phyloP scores from a whole-genome alignment of 2,329 filamentous ascomycete genomes.

The Colletotrichum australisinense region DNA sequence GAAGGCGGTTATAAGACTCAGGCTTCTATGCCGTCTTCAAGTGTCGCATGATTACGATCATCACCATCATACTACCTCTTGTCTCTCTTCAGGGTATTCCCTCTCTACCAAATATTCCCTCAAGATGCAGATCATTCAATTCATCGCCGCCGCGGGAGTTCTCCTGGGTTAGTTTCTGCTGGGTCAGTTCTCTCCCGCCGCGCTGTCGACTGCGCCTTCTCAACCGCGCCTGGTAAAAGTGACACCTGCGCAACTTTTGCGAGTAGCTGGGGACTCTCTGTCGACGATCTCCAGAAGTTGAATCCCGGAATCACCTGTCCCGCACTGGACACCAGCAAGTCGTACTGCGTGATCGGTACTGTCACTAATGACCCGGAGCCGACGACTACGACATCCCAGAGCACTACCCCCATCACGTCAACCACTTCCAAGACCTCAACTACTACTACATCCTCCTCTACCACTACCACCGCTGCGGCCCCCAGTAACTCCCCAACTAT shows the following conservation, averaged over 20 bases:
- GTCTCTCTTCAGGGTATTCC: not conserved
- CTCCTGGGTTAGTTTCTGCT: not conserved
- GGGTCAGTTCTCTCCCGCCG: not conserved
- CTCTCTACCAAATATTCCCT: not conserved
- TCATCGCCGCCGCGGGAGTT: not conserved
- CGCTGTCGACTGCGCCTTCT: not conserved
- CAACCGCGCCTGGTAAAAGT: not conserved
- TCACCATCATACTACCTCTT: not conserved
- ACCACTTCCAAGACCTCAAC: not conserved
- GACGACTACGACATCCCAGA: not conserved
- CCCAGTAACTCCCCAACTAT: conserved; percentile 1
- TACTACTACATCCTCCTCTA: not conserved
- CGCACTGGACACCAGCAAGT: not conserved
- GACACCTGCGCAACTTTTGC: not conserved
- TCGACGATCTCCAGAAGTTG: not conserved
- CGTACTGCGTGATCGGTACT: not conserved
- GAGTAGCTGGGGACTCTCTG: not conserved
- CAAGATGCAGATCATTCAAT: not conserved
- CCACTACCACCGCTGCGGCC: not conserved
- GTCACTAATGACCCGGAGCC: not conserved
- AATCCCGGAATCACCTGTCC: not conserved
- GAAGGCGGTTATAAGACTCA: not conserved
- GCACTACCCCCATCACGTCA: not conserved
- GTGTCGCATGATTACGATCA: not conserved
- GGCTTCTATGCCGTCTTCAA: not conserved